Conservation (phyloP, 352 stramenopile species). For the Pythium utonaiense region DNA sequence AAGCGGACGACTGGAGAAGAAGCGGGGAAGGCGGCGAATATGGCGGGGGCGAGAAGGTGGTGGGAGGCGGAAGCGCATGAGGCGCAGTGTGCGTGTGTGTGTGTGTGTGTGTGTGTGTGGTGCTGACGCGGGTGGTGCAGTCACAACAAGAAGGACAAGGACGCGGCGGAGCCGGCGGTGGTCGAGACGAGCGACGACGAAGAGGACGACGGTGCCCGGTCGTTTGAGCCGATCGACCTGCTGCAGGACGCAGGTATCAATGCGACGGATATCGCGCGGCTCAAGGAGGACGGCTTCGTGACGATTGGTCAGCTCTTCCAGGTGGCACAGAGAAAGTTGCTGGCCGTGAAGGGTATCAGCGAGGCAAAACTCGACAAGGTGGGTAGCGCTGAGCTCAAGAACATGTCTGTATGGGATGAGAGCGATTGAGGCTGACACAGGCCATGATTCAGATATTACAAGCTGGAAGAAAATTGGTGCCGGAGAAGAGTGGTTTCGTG, state of each 20-base stretch:
- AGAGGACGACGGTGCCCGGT: conserved; percentile 43
- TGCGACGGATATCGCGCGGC: conserved; percentile 65
- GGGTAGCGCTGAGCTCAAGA: not conserved
- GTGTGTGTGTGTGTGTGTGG: not conserved
- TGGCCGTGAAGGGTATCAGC: conserved; percentile 85
- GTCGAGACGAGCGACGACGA: conserved; percentile 45
- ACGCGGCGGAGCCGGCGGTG: conserved; percentile 19
- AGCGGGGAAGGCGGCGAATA: not conserved
- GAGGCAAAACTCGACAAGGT: conserved; percentile 88
- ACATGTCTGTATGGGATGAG: no score
- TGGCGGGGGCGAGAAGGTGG: conserved; percentile 22
- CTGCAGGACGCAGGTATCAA: conserved; percentile 78
- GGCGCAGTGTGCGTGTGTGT: no score
- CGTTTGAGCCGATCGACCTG: conserved; percentile 71
- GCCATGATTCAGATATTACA: conserved; percentile 57
- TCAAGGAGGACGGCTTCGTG: conserved; percentile 76
- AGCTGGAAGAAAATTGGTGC: conserved; percentile 72
- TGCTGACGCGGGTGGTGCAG: conserved; percentile 3
- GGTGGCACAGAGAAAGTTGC: conserved; percentile 58
- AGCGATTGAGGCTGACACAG: not conserved
- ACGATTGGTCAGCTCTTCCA: conserved; percentile 82
- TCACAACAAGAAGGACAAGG: conserved; percentile 23
- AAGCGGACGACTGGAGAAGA: not conserved
- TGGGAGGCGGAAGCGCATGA: no score
- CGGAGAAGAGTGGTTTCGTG: conserved; percentile 72